These are phyloP conservation scores for Ceratocystis harringtonii DNA, from an alignment of 2,329 filamentous ascomycete species.

Conservation along the genomic window DNA sequence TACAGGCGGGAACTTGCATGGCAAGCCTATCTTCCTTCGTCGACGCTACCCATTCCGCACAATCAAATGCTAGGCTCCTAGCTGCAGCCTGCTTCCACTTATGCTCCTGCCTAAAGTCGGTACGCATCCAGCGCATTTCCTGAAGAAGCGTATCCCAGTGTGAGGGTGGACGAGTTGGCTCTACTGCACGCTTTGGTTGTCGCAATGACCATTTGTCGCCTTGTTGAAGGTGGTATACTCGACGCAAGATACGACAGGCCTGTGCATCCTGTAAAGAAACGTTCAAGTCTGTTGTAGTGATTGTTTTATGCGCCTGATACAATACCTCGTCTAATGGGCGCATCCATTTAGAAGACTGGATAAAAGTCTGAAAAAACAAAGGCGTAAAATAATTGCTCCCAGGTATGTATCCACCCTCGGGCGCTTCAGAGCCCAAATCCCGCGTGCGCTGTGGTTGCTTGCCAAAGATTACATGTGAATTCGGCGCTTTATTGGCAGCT, in stretches of 20 bases:
- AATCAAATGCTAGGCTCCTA: constrained; percentile 64
- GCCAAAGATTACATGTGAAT: constrained; percentile 48
- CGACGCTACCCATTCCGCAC: constrained; percentile 64
- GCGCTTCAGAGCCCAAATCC: constrained; percentile 29
- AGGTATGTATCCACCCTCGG: constrained; percentile 30
- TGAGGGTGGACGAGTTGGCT: constrained; percentile 59
- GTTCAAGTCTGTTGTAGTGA: constrained; percentile 72
- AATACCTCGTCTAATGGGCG: constrained; percentile 56
- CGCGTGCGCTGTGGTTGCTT: constrained; percentile 41
- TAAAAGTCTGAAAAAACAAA: constrained; percentile 44
- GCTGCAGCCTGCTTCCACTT: constrained; percentile 85
- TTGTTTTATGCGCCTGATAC: constrained; percentile 71
- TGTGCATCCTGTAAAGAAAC: constrained; percentile 74
- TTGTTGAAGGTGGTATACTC: constrained; percentile 83
- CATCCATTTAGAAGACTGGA: constrained; percentile 42
- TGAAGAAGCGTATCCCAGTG: constrained; percentile 79
- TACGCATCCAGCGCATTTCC: constrained; percentile 97
- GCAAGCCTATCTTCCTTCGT: constrained; percentile 45
- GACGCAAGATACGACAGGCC: constrained; percentile 69
- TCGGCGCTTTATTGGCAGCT: constrained; percentile 41
- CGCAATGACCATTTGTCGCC: constrained; percentile 84
- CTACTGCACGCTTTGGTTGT: constrained; percentile 70
- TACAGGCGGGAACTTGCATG: constrained; percentile 50
- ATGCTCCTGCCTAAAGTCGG: constrained; percentile 82
- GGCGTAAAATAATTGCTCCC: constrained; percentile 51